Percentiles rank a stretch among this genome's conserved stretches.
Evolutionary conservation across 75 land plant species (phyloP).

Genomic region (Adiantum capillusveneris): DNA sequence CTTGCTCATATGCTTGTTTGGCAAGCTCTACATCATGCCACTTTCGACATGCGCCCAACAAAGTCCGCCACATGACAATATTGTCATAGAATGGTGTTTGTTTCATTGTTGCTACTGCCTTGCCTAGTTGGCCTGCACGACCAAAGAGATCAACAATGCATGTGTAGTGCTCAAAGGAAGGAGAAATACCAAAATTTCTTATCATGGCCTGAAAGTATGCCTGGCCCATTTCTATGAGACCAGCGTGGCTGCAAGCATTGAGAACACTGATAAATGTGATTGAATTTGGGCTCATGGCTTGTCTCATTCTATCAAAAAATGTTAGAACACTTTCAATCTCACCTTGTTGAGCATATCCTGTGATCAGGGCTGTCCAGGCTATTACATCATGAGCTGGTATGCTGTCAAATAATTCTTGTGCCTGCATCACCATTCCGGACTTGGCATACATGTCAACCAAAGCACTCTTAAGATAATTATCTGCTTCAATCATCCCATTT

Average conservation of each 20-base stretch:
- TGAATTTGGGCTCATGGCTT: conserved; percentile 27
- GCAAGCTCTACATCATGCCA: conserved; percentile 17
- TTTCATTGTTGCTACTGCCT: conserved; percentile 23
- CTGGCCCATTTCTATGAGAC: conserved; percentile 36
- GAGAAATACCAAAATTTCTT: conserved; percentile 21
- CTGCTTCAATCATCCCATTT: background rate
- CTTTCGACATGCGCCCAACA: conserved; percentile 39
- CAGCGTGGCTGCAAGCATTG: conserved; percentile 55
- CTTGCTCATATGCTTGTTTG: background rate
- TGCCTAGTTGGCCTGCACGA: conserved; percentile 41
- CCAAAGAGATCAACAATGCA: conserved; percentile 51
- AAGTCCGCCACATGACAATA: conserved; percentile 33
- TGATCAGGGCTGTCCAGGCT: conserved; percentile 19
- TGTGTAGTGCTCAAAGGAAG: conserved; percentile 40
- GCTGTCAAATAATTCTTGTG: conserved; percentile 14
- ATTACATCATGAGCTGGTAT: conserved; percentile 10
- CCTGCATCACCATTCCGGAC: conserved; percentile 9
- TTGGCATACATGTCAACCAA: conserved; percentile 13
- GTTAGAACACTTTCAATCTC: background rate
- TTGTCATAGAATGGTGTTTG: conserved; percentile 27
- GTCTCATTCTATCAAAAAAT: conserved; percentile 21
- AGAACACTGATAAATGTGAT: conserved; percentile 41
- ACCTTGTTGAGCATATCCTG: conserved; percentile 12
- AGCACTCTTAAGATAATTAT: background rate
- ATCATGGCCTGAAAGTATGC: conserved; percentile 28